Evolutionary conservation across 768 basidiomycete genomes (phyloP), one percentile per base, ranked within the genome.

Genomic region (Russula emetica): DNA sequence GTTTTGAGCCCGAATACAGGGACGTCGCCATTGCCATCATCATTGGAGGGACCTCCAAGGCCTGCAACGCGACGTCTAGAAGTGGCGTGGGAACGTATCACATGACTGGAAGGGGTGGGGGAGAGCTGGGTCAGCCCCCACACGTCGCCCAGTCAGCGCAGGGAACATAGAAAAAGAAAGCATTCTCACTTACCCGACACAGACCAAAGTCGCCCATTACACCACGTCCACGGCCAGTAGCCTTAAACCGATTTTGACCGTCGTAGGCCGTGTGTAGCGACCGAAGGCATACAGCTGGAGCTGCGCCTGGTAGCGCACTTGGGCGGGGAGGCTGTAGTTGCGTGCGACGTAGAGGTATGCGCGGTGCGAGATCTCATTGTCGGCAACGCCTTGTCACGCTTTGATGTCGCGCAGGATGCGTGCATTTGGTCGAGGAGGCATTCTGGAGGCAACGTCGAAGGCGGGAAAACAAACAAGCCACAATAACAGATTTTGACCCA

Each of bases 281-380:
- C 83, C 86, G 70, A 97, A 92, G 6, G 87, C 85, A 75, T 96
- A 96, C 55, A 97, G 80, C 71, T 97, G 94, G 65, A 98, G 77
- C 74, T 97, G 94, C 18, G 96, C 96, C 69, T 94, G 91, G 74
- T 94, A 91, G 61, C 96, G 90, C 53, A 98, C 83, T 72, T 91
- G 87, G 2, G 92, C 80, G 18, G 94, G 87, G n/a, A 98, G 77
- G 2, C 87, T 84, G 72, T 91, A 86, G 76, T 98, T 98, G 64
- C 96, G 84, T 26, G 95, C 94, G 69, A 98, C 90, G 75, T 86
- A 94, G 55, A 98, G 85, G 75, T 96, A 95, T 0, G 96, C 95
- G 51, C 92, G 82, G 22, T 95, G 86, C 32, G 86, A 79, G 53
- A 96, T 79, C 74, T 98, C 96, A 72, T 87, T 86, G 51, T 82